phyloP scores from a whole-genome alignment of 176 grass and related monocot genomes.

The Raddia distichophylla region DNA sequence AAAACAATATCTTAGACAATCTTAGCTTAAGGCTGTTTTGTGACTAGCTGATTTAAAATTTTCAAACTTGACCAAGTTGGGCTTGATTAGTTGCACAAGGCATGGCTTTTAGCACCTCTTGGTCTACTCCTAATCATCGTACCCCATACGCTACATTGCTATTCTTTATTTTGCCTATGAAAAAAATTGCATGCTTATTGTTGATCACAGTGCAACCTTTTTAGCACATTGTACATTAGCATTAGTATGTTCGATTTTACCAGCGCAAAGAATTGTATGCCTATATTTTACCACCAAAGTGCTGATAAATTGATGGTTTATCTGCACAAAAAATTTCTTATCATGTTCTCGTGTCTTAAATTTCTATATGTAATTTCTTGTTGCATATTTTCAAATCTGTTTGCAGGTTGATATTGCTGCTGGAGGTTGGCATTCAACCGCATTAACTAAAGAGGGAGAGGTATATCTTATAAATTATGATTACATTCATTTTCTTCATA shows the following conservation, averaged over 20 bases:
- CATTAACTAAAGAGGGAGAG: conserved; percentile 82
- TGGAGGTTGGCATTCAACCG: conserved; percentile 98
- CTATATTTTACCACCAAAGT: conserved; percentile 9
- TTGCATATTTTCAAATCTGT: conserved; percentile 43
- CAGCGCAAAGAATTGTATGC: neutral
- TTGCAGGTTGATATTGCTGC: conserved; percentile 95
- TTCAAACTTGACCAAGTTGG: neutral
- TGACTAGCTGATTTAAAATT: neutral
- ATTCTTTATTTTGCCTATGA: neutral
- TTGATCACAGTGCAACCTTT: neutral
- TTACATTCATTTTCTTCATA: conserved; percentile 24
- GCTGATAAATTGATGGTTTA: conserved; percentile 9
- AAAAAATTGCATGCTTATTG: neutral
- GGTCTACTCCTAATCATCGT: neutral
- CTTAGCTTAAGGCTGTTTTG: conserved; percentile 16
- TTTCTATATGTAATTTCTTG: conserved; percentile 22
- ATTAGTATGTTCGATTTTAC: neutral
- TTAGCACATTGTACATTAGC: neutral
- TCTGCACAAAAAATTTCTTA: conserved; percentile 30
- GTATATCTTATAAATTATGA: conserved; percentile 34
- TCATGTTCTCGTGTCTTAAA: conserved; percentile 2
- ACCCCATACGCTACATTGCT: neutral
- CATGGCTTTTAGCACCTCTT: neutral
- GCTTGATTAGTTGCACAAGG: neutral
- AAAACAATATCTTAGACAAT: conserved; percentile 3